phyloP scores from a whole-genome alignment of 1,284 basidiomycete genomes.

The Veloboletus limbatus region DNA sequence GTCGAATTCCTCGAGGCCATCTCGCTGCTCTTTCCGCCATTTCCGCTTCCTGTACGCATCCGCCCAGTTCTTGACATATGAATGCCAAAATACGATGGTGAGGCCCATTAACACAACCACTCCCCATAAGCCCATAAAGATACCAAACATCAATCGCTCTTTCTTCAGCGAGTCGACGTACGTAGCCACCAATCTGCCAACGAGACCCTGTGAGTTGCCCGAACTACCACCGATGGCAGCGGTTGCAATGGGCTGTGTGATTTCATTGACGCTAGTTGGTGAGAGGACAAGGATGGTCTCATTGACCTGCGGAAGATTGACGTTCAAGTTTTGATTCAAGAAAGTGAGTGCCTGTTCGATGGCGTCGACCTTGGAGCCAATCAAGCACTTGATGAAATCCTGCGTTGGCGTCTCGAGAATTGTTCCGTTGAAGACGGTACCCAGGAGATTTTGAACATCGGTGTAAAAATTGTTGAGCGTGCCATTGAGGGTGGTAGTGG shows the following conservation, averaged over 20 bases:
- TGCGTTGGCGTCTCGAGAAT: slow-evolving; percentile 79
- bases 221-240: slow-evolving; percentile 72
- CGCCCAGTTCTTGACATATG: slow-evolving; percentile 49
- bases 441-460: slow-evolving; percentile 70
- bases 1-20: slow-evolving; percentile 43
- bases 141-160: slow-evolving; percentile 78
- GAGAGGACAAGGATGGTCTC: slow-evolving; percentile 75
- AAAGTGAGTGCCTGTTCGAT: slow-evolving; percentile 90
- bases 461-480: slow-evolving; percentile 74
- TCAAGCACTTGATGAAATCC: slow-evolving; percentile 85
- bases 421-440: slow-evolving; percentile 76
- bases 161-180: slow-evolving; percentile 75
- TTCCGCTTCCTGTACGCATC: slow-evolving; percentile 47
- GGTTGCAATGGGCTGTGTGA: slow-evolving; percentile 72
- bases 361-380: slow-evolving; percentile 85
- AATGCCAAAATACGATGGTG: slow-evolving; percentile 62
- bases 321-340: slow-evolving; percentile 81
- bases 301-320: slow-evolving; percentile 76
- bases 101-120: slow-evolving; percentile 75
- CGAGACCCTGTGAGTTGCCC: slow-evolving; percentile 58
- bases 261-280: slow-evolving; percentile 65
- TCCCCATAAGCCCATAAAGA: slow-evolving; percentile 80
- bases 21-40: slow-evolving; percentile 52
- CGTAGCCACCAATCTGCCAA: slow-evolving; percentile 68
- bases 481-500: slow-evolving; percentile 82